Percentiles rank a stretch among this genome's conserved stretches.
phyloP scores from a whole-genome alignment of 257 asterid species.

The Ehretia macrophylla region DNA sequence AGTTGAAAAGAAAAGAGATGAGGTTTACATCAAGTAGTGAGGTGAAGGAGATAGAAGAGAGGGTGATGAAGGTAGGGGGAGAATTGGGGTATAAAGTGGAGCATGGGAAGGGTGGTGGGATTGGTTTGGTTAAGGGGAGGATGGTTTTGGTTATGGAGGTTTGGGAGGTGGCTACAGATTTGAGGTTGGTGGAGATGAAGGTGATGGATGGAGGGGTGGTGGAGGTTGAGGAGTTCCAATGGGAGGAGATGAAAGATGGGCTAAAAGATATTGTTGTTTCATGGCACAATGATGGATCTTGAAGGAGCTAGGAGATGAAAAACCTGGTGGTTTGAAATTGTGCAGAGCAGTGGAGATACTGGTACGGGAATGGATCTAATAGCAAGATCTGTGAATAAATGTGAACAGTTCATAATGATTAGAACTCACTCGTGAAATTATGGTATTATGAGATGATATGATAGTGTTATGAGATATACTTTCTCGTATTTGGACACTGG shows the following conservation, averaged over 20 bases:
- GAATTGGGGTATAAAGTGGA: conserved; percentile 51
- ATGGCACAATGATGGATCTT: conserved; percentile 24
- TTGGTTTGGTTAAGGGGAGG: conserved; percentile 58
- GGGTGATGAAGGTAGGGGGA: conserved; percentile 40
- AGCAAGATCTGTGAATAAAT: too few relatives aligned
- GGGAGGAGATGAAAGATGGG: conserved; percentile 63
- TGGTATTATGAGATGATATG: too few relatives aligned
- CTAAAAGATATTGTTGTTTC: conserved; percentile 47
- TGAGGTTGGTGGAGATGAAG: conserved; percentile 72
- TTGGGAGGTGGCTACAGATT: conserved; percentile 41
- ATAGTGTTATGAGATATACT: too few relatives aligned
- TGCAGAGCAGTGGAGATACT: too few relatives aligned
- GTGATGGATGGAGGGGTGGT: conserved; percentile 38
- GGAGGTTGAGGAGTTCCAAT: conserved; percentile 53
- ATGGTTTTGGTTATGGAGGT: conserved; percentile 42
- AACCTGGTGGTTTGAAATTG: too few relatives aligned
- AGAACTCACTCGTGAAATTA: too few relatives aligned
- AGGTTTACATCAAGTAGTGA: conserved; percentile 45
- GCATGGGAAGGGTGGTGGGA: conserved; percentile 49
- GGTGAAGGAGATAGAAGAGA: conserved; percentile 56
- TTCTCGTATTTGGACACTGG: too few relatives aligned
- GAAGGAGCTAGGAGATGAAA: too few relatives aligned
- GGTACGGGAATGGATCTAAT: too few relatives aligned
- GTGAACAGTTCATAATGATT: too few relatives aligned
- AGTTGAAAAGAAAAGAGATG: conserved; percentile 48